Conservation (phyloP, 1,284 basidiomycete species). For the Ustilago xerochloae region DNA sequence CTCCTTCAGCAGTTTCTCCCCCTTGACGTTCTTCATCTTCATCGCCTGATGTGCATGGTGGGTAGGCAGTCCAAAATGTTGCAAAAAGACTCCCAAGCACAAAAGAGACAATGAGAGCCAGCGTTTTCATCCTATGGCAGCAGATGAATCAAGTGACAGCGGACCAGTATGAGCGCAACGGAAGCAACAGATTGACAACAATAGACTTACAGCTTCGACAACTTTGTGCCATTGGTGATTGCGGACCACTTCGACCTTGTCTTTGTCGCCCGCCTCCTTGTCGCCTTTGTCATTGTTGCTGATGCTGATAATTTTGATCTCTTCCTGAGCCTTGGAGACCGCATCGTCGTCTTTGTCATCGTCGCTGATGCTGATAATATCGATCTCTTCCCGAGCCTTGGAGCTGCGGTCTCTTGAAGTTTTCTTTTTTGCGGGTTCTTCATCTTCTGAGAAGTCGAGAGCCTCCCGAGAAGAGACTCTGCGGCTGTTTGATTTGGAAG, state of each 20-base stretch:
- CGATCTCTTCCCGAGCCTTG: constrained; percentile 9
- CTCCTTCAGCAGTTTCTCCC: too few relatives aligned
- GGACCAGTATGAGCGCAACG: background rate
- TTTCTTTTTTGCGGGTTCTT: constrained; percentile 14
- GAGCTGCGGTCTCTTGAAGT: background rate
- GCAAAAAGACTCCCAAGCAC: too few relatives aligned
- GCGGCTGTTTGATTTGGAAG: constrained; percentile 24
- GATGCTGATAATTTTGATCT: too few relatives aligned
- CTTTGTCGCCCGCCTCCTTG: constrained; percentile 30
- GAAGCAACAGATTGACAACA: too few relatives aligned
- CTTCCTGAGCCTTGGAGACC: too few relatives aligned
- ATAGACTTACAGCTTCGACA: constrained; percentile 19
- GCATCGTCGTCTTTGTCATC: too few relatives aligned
- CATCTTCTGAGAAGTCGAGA: constrained; percentile 27
- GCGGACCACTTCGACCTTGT: constrained; percentile 43
- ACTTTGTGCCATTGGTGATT: constrained; percentile 23
- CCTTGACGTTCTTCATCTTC: too few relatives aligned
- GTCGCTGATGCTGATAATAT: too few relatives aligned
- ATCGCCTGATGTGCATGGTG: too few relatives aligned
- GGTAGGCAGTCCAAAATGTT: too few relatives aligned
- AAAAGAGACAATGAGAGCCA: too few relatives aligned
- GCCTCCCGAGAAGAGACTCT: background rate
- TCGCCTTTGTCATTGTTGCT: constrained; percentile 31
- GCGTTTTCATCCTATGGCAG: too few relatives aligned
- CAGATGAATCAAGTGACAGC: background rate